These are phyloP conservation scores for Phylloporus gajari DNA, from an alignment of 1,284 basidiomycete species.

Conservation along the genomic window DNA sequence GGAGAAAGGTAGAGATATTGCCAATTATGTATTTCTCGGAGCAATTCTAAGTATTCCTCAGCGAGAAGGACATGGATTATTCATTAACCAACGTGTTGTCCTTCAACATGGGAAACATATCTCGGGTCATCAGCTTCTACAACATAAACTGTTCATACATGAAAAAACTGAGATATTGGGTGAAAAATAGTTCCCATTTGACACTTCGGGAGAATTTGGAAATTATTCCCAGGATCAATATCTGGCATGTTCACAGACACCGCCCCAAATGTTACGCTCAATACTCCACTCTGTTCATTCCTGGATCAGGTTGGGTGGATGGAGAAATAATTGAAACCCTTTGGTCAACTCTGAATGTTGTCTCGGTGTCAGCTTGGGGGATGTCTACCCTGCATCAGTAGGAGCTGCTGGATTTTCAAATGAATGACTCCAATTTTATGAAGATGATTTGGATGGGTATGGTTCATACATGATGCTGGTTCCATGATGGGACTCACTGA, in stretches of 20 bases:
- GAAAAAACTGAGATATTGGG: rapidly evolving
- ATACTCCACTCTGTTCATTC: constrained; percentile 9
- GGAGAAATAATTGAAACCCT: constrained; percentile 16
- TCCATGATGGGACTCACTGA: no score
- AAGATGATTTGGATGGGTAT: constrained; percentile 23
- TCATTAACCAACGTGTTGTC: constrained; percentile 16
- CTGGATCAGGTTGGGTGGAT: background rate
- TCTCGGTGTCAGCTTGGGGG: background rate
- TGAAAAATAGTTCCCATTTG: background rate
- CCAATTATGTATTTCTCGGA: no score
- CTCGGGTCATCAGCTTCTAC: constrained; percentile 8
- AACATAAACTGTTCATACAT: constrained; percentile 21
- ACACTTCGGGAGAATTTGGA: background rate
- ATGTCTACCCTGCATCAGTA: constrained; percentile 3
- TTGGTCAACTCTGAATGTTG: constrained; percentile 13
- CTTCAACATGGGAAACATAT: constrained; percentile 1
- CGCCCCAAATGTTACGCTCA: constrained; percentile 10
- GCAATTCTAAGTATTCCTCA: no score
- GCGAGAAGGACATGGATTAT: constrained; percentile 43
- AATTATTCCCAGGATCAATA: constrained; percentile 16
- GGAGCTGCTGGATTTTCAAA: constrained; percentile 13
- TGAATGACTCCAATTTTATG: constrained; percentile 25
- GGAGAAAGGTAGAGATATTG: constrained; percentile 1
- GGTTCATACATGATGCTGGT: no score
- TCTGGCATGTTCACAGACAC: constrained; percentile 26